Evolutionary conservation across 306 rosid species (phyloP).

Genomic region (Castanea sativa): DNA sequence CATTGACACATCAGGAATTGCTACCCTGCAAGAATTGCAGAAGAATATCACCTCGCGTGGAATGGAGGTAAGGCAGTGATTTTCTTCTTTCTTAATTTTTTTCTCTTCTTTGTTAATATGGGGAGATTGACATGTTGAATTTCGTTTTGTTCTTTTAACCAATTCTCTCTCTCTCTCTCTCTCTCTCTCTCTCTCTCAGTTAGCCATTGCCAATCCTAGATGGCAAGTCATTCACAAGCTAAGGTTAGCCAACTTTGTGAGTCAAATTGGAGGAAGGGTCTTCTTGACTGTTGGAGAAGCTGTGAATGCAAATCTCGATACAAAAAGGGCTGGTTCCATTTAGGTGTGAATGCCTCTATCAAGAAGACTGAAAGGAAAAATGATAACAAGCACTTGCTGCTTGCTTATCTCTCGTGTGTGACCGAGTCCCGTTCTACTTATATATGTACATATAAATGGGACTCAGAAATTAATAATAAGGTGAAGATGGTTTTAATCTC

Average conservation of each 20-base stretch:
- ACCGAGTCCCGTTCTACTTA: constrained; percentile 1
- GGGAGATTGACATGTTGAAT: too few species aligned
- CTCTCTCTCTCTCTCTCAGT: constrained; percentile 30
- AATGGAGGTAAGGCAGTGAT: constrained; percentile 41
- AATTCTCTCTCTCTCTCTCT: not conserved
- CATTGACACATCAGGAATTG: constrained; percentile 78
- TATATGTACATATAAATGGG: not conserved
- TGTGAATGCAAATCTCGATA: constrained; percentile 32
- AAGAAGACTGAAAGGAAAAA: not conserved
- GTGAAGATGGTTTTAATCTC: not conserved
- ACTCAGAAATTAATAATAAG: not conserved
- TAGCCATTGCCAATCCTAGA: constrained; percentile 69
- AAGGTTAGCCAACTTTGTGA: constrained; percentile 57
- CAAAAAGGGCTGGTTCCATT: not conserved
- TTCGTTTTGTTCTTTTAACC: not conserved
- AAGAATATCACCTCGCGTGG: constrained; percentile 46
- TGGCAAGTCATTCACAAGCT: constrained; percentile 92
- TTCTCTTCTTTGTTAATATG: too few species aligned
- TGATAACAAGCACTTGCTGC: not conserved
- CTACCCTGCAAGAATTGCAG: constrained; percentile 59
- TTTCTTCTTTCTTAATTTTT: not conserved
- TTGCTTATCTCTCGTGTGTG: not conserved
- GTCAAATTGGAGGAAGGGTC: constrained; percentile 51
- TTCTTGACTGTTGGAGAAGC: constrained; percentile 87
- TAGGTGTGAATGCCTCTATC: not conserved